These are phyloP conservation scores for Euclidium syriacum DNA, from an alignment of 345 rosid genomes.

Conservation along the genomic window DNA sequence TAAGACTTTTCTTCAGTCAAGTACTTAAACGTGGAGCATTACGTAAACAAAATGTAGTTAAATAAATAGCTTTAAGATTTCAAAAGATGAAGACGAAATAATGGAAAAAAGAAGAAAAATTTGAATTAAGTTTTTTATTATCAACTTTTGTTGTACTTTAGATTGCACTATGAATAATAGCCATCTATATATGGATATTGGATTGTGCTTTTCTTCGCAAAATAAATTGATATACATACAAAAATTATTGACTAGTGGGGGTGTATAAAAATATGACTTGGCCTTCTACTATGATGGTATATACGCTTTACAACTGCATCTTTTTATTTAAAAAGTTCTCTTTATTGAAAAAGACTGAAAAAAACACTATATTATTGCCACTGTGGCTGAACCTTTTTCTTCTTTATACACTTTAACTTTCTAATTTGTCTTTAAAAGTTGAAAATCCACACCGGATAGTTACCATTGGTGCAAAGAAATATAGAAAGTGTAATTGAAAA, in stretches of 20 bases:
- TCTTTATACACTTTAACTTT: constrained; percentile 17
- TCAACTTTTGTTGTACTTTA: constrained; percentile 29
- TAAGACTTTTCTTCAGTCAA: constrained; percentile 9
- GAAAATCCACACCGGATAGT: constrained; percentile 22
- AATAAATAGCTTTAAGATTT: constrained; percentile 11
- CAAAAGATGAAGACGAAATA: neutral
- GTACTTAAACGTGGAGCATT: constrained; percentile 28
- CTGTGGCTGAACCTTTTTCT: constrained; percentile 13
- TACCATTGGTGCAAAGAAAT: constrained; percentile 1
- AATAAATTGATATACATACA: constrained; percentile 3
- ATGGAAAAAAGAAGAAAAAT: constrained; percentile 11
- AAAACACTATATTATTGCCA: constrained; percentile 11
- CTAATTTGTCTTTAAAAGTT: constrained; percentile 18
- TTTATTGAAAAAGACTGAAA: neutral
- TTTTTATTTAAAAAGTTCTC: neutral
- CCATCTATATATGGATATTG: constrained; percentile 27
- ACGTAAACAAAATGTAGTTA: neutral
- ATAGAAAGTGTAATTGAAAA: neutral
- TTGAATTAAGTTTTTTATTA: neutral
- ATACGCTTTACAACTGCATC: constrained; percentile 25
- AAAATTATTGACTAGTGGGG: constrained; percentile 7
- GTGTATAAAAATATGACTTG: constrained; percentile 16
- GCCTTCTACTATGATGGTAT: constrained; percentile 25
- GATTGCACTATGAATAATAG: constrained; percentile 29
- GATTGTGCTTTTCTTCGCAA: constrained; percentile 13